Percentiles rank a stretch among this genome's conserved stretches.
These are phyloP conservation scores for Phytophthora citricola DNA, from an alignment of 352 stramenopile species.

Conservation along the genomic window DNA sequence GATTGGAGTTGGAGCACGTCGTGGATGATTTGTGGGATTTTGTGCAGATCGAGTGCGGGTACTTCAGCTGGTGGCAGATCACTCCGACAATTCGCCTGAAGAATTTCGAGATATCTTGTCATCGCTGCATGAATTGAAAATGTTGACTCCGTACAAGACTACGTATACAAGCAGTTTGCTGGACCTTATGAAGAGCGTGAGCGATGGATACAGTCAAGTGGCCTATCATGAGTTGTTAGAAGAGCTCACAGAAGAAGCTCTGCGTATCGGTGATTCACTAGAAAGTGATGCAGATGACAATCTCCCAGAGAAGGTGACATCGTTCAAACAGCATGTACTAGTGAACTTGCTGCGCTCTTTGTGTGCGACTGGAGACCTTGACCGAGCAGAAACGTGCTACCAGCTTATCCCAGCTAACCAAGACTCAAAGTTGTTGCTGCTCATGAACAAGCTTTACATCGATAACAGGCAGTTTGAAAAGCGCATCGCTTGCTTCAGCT, in stretches of 20 bases:
- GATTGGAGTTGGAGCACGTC: constrained; percentile 73
- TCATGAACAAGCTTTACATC: constrained; percentile 72
- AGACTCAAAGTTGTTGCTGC: constrained; percentile 46
- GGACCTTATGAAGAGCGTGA: constrained; percentile 54
- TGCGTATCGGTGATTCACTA: constrained; percentile 62
- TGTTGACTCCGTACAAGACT: constrained; percentile 70
- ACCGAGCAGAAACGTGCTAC: constrained; percentile 71
- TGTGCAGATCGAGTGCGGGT: constrained; percentile 69
- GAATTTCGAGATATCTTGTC: constrained; percentile 48
- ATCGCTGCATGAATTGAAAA: constrained; percentile 74
- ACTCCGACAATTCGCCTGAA: constrained; percentile 5
- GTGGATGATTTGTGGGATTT: constrained; percentile 83
- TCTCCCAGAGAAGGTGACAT: constrained; percentile 22
- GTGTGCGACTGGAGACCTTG: constrained; percentile 50
- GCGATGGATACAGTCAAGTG: constrained; percentile 51
- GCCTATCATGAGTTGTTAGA: constrained; percentile 48
- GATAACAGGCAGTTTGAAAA: constrained; percentile 51
- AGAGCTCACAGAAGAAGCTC: constrained; percentile 64
- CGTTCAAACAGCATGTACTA: constrained; percentile 58
- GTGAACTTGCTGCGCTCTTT: constrained; percentile 60
- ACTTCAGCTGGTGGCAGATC: constrained; percentile 40
- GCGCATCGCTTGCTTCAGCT: constrained; percentile 45
- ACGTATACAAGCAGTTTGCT: constrained; percentile 51
- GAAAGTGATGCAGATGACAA: constrained; percentile 43
- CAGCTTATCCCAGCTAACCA: constrained; percentile 43